Conservation (phyloP, 2,329 filamentous ascomycete genomes). For the Fusarium sp. region DNA sequence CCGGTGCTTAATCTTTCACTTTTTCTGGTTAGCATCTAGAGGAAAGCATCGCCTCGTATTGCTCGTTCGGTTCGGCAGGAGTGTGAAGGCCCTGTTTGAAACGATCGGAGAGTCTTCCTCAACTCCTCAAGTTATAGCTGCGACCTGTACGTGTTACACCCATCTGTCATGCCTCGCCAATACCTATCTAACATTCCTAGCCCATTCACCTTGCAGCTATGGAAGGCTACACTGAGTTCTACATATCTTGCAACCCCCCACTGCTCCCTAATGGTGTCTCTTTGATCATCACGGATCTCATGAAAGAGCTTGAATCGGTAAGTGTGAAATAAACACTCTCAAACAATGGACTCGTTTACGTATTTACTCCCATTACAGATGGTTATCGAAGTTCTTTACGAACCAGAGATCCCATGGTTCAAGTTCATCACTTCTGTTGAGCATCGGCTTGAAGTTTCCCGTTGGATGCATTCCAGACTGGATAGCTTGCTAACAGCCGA, state of each 20-base stretch:
- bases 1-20: not conserved
- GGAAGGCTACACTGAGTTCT: constrained; percentile 50
- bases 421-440: constrained; percentile 47
- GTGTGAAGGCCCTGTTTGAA: not conserved
- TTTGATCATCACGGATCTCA: constrained; percentile 38
- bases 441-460: constrained; percentile 29
- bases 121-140: constrained; percentile 7
- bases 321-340: not conserved
- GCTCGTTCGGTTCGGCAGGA: not conserved
- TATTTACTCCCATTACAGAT: constrained; percentile 4
- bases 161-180: not conserved
- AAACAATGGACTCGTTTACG: not conserved
- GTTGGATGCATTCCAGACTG: constrained; percentile 42
- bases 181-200: not conserved
- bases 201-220: constrained; percentile 9
- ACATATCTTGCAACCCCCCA: constrained; percentile 54
- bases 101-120: constrained; percentile 9
- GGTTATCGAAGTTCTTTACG: constrained; percentile 54
- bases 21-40: not conserved
- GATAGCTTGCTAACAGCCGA: constrained; percentile 40
- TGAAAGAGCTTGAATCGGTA: constrained; percentile 27
- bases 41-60: not conserved
- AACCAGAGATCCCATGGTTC: constrained; percentile 55
- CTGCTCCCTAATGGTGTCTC: constrained; percentile 51
- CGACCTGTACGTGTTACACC: not conserved